Evolutionary conservation across 2,329 filamentous ascomycete species (phyloP), one percentile per base, ranked within the genome.

Genomic region (Malbranchea cinnamomea): DNA sequence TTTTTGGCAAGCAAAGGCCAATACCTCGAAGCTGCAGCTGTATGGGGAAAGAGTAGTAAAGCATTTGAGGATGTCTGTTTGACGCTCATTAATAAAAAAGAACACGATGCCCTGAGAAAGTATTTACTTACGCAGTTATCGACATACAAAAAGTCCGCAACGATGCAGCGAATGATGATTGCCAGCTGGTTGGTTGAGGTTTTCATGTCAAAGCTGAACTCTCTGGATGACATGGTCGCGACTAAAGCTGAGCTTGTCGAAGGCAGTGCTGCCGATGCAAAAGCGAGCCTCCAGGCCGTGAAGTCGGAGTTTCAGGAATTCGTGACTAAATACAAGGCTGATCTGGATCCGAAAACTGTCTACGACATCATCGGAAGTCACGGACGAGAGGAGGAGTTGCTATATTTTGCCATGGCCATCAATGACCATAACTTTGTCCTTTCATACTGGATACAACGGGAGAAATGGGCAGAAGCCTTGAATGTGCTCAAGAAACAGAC

Each of bases 291-390:
- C 4, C 67, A 71, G 12, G 59, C 61, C 1, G 71, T 87, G 12
- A 71, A 76, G 17, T 69, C 68, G 27, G 87, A 95, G 44, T 98
- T 80, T 40, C 80, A 87, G 41, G 81, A 85, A 2, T 98, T 98
- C 53, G 71, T 89, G 12, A 72, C 65, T 31, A 84, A 74, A 48
- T 78, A 93, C 63, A 93, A 89, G 52, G 54, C 68, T 2, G 87
- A 95, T 45, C 65, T 98, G 9, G 89, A 98, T 50, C 71, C 73
- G 35, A 89, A 84, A 59, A 94, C 87, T 1, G 81, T 80, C 0
- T 98, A 98, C 57, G 87, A 94, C 48, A 78, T 95, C 35, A 87
- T 95, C 47, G 87, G 83, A 54, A 92, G 84, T 43, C 89, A 98
- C 50, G 89, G 87, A 10, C 71, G 89, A 34, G 89, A 98, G 56